Base-by-base conservation (phyloP, 2,329 filamentous ascomycete genomes). In the Pyrenochaeta sp. region DNA sequence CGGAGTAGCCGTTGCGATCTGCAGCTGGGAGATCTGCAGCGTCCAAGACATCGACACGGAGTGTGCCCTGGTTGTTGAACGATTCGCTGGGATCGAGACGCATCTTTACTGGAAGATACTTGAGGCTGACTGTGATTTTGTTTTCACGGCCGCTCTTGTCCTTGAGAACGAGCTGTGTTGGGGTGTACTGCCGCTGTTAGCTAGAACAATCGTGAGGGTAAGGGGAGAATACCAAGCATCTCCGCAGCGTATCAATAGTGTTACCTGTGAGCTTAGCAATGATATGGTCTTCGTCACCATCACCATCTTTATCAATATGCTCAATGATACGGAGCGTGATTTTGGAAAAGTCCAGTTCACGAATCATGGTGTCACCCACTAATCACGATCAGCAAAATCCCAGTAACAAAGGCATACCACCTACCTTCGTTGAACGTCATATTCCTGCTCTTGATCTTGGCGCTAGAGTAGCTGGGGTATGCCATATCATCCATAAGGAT, bases 1-100 rank as follows among this genome's bases (percentile, higher is more conserved):
- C 94, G 61, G 91, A 96, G 81, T 88, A 97, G 58, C 94, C 94
- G 67, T 99, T 99, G 22, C 91, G 86, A 65, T 99, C 94, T 19
- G 93, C 93, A 1, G 94, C 86, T 6, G 94, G 94, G n/a, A 99
- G 82, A 47, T 96, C 87, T 7, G 83, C 77, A 13, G 87, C 94
- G 69, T 96, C 91, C 24, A 97, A 77, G 13, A 99, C 82, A 62
- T 97, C 91, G n/a, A 99, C 90, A 14, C 92, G 89, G 15, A 99
- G 85, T 45, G 86, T 92, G 47, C 94, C 94, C 84, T 96, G 96
- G 74, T 99, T 99, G 82, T 96, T 97, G 79, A 99, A 96, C 65
- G 91, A 96, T 74, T 99, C 94, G 61, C 86, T 90, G 0, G 94
- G 89, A 63, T 99, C 91, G 35, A 99, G 87, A 43, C 85, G 79